These are phyloP conservation scores for Euphorbia celastroides DNA, from an alignment of 441 rosid genomes.

Conservation along the genomic window DNA sequence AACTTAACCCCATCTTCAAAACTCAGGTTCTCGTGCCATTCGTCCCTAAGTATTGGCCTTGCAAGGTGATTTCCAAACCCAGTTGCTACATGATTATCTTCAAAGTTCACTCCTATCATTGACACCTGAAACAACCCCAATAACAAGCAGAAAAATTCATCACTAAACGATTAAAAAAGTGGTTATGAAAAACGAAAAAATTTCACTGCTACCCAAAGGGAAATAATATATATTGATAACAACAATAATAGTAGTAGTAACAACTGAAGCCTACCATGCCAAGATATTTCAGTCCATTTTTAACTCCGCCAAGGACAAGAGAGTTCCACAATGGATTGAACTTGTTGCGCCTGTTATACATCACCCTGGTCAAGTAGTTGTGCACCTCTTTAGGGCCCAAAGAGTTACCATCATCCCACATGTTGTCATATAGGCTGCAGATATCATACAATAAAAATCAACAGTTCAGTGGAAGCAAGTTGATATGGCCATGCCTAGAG, in stretches of 20 bases:
- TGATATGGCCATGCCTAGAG: too few species aligned
- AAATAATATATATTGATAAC: too few species aligned
- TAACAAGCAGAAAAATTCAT: background rate
- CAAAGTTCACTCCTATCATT: slow-evolving; percentile 90
- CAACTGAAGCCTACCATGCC: slow-evolving; percentile 57
- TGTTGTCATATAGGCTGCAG: slow-evolving; percentile 84
- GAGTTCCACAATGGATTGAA: slow-evolving; percentile 96
- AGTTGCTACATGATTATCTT: slow-evolving; percentile 90
- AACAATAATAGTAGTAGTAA: too few species aligned
- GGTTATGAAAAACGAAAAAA: slow-evolving; percentile 1
- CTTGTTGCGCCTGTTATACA: slow-evolving; percentile 97
- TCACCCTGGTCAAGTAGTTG: slow-evolving; percentile 84
- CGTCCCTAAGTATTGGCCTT: slow-evolving; percentile 90
- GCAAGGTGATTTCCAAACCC: slow-evolving; percentile 98
- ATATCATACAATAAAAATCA: slow-evolving; percentile 18
- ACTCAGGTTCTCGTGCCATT: slow-evolving; percentile 87
- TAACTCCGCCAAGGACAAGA: slow-evolving; percentile 93
- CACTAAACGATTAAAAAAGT: background rate
- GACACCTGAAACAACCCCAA: slow-evolving; percentile 47
- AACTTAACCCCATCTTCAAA: slow-evolving; percentile 92
- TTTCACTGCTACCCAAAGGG: slow-evolving; percentile 2
- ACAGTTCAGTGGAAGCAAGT: background rate
- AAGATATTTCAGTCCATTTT: slow-evolving; percentile 88
- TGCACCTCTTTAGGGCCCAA: slow-evolving; percentile 98
- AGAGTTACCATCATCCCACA: slow-evolving; percentile 99